A percentile compares a stretch with the other conserved stretches of the same genome.
Evolutionary conservation across 2,329 filamentous ascomycete species (phyloP).

Genomic region (Periconia sp.): DNA sequence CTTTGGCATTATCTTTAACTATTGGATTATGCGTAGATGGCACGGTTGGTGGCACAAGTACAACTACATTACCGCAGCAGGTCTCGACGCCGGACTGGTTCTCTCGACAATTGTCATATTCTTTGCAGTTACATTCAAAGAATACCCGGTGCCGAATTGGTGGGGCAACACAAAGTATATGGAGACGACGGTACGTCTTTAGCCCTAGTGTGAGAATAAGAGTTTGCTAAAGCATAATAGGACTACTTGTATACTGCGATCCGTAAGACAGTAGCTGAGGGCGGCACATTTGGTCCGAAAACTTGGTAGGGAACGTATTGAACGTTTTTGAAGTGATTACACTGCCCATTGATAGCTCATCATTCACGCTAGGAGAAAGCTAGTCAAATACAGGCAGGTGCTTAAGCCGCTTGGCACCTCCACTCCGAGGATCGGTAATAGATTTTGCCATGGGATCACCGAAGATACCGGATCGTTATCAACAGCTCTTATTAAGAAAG

Average conservation of each 20-base stretch:
- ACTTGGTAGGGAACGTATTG: too few species aligned
- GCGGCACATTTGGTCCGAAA: constrained; percentile 54
- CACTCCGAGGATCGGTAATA: too few species aligned
- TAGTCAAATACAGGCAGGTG: too few species aligned
- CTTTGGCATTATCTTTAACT: constrained; percentile 73
- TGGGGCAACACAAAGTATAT: constrained; percentile 63
- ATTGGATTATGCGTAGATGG: constrained; percentile 67
- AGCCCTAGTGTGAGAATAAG: too few species aligned
- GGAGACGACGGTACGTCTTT: constrained; percentile 48
- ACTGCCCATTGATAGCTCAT: too few species aligned
- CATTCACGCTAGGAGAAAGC: too few species aligned
- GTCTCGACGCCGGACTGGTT: constrained; percentile 71
- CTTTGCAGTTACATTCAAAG: constrained; percentile 68
- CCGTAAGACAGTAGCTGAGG: constrained; percentile 27
- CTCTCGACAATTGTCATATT: constrained; percentile 73
- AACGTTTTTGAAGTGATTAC: too few species aligned
- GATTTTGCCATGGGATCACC: too few species aligned
- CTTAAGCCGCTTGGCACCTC: too few species aligned
- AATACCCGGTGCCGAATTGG: constrained; percentile 63
- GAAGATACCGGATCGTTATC: too few species aligned
- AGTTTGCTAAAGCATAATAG: too few species aligned
- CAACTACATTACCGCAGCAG: constrained; percentile 77
- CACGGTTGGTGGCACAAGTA: constrained; percentile 79
- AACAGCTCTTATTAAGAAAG: too few species aligned
- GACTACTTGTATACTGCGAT: constrained; percentile 44